Evolutionary conservation across 192 early-diverging fungal genomes (phyloP), one percentile per base, ranked within the genome.

Genomic region (Phycomyces blakesleeanus): DNA sequence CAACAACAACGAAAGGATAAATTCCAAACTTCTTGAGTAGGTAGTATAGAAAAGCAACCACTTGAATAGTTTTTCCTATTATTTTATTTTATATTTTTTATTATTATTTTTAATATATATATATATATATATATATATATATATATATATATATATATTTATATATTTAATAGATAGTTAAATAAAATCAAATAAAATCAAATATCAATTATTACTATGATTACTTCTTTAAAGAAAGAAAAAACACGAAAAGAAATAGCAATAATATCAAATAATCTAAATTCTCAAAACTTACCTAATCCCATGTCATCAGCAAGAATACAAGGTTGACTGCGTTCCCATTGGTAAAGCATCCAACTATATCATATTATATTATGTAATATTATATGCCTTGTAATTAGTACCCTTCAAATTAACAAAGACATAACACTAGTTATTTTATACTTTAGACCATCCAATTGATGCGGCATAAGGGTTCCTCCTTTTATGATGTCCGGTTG

Each of bases 281-380:
- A n/a, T n/a, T n/a, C n/a, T n/a, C n/a, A n/a, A n/a, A n/a, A n/a
- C 51, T 1, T 55, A 42, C 84, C 89, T 38, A 90, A 57, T 6
- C 89, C 89, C 88, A 90, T 90, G 55, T 90, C 88, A 71, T 90
- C 88, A 15, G 89, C 88, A 24, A 90, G 61, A 62, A 90, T 84
- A 57, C 82, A 86, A 22, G 83, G 77, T 34, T 74, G 71, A 9
- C 73, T 39, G 37, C 82, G 78, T 44, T 64, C 74, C 79, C 87
- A 90, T 60, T 90, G 81, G 67, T 87, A 89, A 14, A 83, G 34
- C 14, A 90, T 58, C 87, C 87, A 90, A 42, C 81, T 87, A 70
- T 6, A 12, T 29, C 4, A n/a, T 3, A 51, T 0, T 16, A 63
- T 54, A 51, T 0, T 7, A 50, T 15, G 49, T 12, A 56, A 63